Conservation (phyloP, 2,329 filamentous ascomycete species). For the Fusarium sp. region DNA sequence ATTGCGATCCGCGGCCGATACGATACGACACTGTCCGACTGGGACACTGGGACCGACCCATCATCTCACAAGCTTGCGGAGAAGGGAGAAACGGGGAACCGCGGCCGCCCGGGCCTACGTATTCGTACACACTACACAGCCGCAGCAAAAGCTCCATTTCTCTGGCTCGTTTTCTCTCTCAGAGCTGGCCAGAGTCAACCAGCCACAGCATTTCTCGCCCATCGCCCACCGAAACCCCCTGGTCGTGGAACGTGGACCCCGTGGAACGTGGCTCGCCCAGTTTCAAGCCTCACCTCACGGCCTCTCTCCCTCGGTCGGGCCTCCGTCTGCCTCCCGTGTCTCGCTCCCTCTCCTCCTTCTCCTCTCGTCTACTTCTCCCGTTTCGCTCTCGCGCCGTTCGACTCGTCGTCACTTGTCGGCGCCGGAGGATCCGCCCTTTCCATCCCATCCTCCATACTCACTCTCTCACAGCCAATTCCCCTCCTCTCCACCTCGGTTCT, state of each 20-base stretch:
- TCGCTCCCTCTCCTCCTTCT: conserved; percentile 13
- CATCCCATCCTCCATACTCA: conserved; percentile 31
- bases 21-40: conserved; percentile 42
- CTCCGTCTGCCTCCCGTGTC: conserved; percentile 13
- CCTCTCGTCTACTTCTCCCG: conserved; percentile 10
- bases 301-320: conserved; percentile 14
- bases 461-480: conserved; percentile 11
- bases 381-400: conserved; percentile 27
- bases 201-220: conserved; percentile 41
- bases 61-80: conserved; percentile 44
- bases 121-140: conserved; percentile 34
- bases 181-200: conserved; percentile 25
- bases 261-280: conserved; percentile 41
- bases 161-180: conserved; percentile 18
- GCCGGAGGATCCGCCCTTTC: conserved; percentile 36
- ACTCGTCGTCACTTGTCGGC: conserved; percentile 35
- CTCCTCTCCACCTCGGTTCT: conserved; percentile 15
- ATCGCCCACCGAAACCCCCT: conserved; percentile 12
- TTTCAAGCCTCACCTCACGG: conserved; percentile 35
- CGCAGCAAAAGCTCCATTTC: conserved; percentile 6
- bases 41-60: conserved; percentile 21
- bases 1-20: conserved; percentile 45
- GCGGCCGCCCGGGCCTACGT: conserved; percentile 35
- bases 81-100: conserved; percentile 29
- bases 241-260: conserved; percentile 22